Percentiles rank a stretch among this genome's conserved stretches.
phyloP scores from a whole-genome alignment of 2,329 filamentous ascomycete genomes.

The Curvularia eragrostidis region DNA sequence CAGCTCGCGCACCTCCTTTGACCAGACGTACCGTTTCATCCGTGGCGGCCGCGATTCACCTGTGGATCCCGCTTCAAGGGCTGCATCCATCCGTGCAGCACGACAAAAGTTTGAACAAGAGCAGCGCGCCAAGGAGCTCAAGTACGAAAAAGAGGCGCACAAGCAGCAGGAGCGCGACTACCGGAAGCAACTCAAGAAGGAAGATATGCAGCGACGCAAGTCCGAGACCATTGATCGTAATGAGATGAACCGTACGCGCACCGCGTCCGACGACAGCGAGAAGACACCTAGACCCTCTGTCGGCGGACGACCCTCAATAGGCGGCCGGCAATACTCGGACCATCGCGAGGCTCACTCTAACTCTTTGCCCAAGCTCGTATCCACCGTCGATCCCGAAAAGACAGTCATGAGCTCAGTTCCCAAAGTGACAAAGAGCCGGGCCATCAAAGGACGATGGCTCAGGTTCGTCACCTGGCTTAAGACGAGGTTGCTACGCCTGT shows the following conservation, averaged over 20 bases:
- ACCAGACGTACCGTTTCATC: slow-evolving; percentile 61
- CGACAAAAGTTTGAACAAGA: slow-evolving; percentile 65
- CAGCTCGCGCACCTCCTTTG: slow-evolving; percentile 62
- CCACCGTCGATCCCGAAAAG: slow-evolving; percentile 42
- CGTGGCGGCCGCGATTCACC: slow-evolving; percentile 57
- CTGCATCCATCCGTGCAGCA: slow-evolving; percentile 63
- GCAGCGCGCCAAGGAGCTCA: slow-evolving; percentile 63
- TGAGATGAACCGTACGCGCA: slow-evolving; percentile 38
- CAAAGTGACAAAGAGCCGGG: slow-evolving; percentile 43
- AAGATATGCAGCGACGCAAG: slow-evolving; percentile 51
- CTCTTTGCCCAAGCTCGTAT: slow-evolving; percentile 44
- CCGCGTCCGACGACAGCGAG: slow-evolving; percentile 42
- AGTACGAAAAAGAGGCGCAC: slow-evolving; percentile 60
- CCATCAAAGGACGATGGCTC: slow-evolving; percentile 57
- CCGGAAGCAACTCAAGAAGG: slow-evolving; percentile 54
- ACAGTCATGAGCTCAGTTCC: slow-evolving; percentile 29
- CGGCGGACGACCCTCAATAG: slow-evolving; percentile 41
- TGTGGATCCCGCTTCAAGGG: slow-evolving; percentile 60
- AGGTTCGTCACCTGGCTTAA: slow-evolving; percentile 64
- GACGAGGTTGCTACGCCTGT: slow-evolving; percentile 61
- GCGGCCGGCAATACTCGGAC: slow-evolving; percentile 49
- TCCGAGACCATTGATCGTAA: slow-evolving; percentile 48
- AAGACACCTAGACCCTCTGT: slow-evolving; percentile 39
- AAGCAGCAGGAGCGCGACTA: slow-evolving; percentile 55
- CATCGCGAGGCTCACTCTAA: slow-evolving; percentile 45